Conservation (phyloP, 208 protist genomes). For the Trypanosoma mega region DNA sequence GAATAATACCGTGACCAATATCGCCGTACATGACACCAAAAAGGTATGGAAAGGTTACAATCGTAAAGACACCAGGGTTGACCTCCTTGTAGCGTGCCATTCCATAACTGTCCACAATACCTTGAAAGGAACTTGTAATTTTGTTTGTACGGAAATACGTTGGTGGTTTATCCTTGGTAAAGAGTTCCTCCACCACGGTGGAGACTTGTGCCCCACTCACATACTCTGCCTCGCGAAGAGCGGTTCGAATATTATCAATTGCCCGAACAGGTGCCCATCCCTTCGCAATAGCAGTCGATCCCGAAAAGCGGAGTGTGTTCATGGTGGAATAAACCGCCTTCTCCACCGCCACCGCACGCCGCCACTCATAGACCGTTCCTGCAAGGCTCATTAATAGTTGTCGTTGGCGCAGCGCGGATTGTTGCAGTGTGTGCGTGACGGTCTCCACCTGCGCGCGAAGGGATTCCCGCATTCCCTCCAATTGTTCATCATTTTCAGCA, state of each 20-base stretch:
- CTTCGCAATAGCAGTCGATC: conserved; percentile 90
- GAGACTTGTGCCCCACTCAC: conserved; percentile 83
- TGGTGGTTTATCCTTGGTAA: conserved; percentile 91
- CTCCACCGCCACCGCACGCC: conserved; percentile 89
- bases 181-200: conserved; percentile 93
- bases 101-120: conserved; percentile 98
- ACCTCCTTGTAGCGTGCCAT: conserved; percentile 92
- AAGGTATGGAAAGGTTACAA: conserved; percentile 99
- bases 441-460: conserved; percentile 74
- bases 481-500: conserved; percentile 85
- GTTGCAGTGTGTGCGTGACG: conserved; percentile 69
- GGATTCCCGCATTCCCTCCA: conserved; percentile 61
- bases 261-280: conserved; percentile 92
- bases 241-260: conserved; percentile 65
- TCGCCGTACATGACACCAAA: conserved; percentile 99
- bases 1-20: conserved; percentile 97
- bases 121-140: conserved; percentile 96
- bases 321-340: conserved; percentile 96
- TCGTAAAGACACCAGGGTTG: conserved; percentile 95
- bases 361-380: conserved; percentile 83
- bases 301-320: conserved; percentile 95
- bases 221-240: conserved; percentile 76
- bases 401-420: conserved; percentile 62
- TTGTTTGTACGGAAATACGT: conserved; percentile 98
- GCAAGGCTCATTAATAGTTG: conserved; percentile 81